phyloP scores from a whole-genome alignment of 208 protist genomes.

The Leishmania turanica region DNA sequence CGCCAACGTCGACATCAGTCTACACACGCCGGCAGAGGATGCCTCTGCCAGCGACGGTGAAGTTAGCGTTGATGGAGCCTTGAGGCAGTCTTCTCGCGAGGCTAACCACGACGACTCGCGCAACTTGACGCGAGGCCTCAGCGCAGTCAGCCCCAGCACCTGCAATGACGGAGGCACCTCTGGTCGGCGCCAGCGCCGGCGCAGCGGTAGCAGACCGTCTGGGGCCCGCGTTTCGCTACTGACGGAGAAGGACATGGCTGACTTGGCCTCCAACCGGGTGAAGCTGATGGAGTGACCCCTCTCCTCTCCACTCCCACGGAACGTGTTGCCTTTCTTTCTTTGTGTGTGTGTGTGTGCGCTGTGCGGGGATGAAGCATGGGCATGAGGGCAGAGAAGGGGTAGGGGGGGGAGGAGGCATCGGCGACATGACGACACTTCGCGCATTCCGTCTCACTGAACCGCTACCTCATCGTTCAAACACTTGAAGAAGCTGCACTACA shows the following conservation, averaged over 20 bases:
- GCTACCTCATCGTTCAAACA: background rate
- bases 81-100: background rate
- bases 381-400: too few species aligned
- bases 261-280: slow-evolving; percentile 32
- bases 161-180: background rate
- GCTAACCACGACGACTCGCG: background rate
- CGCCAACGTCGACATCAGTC: slow-evolving; percentile 27
- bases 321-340: slow-evolving; percentile 7
- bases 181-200: background rate
- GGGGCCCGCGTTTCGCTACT: slow-evolving; percentile 20
- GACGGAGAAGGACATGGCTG: slow-evolving; percentile 39
- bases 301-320: background rate
- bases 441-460: background rate
- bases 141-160: background rate
- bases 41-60: background rate
- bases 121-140: background rate
- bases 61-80: background rate
- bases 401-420: background rate
- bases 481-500: background rate
- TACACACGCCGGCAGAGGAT: background rate
- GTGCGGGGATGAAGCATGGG: background rate
- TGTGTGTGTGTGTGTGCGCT: slow-evolving; percentile 1
- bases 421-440: background rate
- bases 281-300: slow-evolving; percentile 31
- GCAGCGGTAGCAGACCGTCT: background rate